Conservation (phyloP, 1,139 yeast species). For the Yueomyces sp. region DNA sequence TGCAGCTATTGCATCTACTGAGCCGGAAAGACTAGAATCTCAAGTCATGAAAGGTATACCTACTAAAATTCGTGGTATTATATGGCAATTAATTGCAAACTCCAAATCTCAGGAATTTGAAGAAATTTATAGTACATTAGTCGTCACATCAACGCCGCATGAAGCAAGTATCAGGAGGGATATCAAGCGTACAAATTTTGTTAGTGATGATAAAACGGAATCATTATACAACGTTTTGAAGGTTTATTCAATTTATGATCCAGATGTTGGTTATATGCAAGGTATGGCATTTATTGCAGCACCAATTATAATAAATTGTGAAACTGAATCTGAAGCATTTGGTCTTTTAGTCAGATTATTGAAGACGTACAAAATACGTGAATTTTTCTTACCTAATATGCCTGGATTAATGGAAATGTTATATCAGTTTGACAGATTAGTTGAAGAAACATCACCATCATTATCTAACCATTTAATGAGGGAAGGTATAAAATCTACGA, state of each 20-base stretch:
- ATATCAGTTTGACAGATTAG: constrained; percentile 77
- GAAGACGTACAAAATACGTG: constrained; percentile 71
- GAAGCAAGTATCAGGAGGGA: constrained; percentile 75
- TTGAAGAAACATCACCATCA: constrained; percentile 35
- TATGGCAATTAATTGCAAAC: constrained; percentile 86
- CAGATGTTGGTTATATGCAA: constrained; percentile 93
- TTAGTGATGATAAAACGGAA: constrained; percentile 43
- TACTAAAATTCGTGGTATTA: constrained; percentile 67
- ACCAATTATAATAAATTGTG: constrained; percentile 71
- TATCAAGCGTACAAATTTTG: constrained; percentile 72
- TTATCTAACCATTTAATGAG: constrained; percentile 64
- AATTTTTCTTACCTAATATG: constrained; percentile 78
- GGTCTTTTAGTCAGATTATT: constrained; percentile 68
- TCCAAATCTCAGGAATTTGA: constrained; percentile 73
- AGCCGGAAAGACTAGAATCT: constrained; percentile 45
- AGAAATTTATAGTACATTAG: constrained; percentile 41
- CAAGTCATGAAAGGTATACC: constrained; percentile 74
- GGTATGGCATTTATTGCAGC: constrained; percentile 92
- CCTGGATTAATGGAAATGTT: constrained; percentile 77
- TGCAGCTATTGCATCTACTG: constrained; percentile 46
- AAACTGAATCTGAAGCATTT: constrained; percentile 68
- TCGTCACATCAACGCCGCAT: constrained; percentile 44
- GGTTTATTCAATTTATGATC: constrained; percentile 75
- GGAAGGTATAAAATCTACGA: constrained; percentile 78
- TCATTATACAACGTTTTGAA: constrained; percentile 66